Evolutionary conservation across 805 yeast species (phyloP), one percentile per base, ranked within the genome.

Genomic region (Martiniozyma abietophila): DNA sequence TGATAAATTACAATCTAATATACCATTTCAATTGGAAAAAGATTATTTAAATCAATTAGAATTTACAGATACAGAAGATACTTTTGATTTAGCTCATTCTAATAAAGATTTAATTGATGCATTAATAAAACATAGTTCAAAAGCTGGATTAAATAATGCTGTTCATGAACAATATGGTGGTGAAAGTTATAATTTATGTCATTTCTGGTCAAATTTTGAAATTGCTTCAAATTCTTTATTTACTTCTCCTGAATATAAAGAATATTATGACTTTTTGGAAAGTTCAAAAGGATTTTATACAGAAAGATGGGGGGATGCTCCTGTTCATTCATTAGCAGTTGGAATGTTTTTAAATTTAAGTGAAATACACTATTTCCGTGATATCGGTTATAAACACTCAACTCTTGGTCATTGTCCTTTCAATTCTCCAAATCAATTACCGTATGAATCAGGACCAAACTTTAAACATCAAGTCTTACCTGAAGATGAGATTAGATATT

Each of bases 271-370:
- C 25, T 71, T 64, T 45, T 56, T 89, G 31, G 96, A 92, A 36
- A 32, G 56, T 6, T 61, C 75, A 4, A 84, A 88, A 8, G 96
- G 97, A 0, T 88, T 89, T 51, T 86, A 76, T 67, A 68, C 71
- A 35, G 96, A 92, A 54, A 63, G 98, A 49, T 89, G 97, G 97
- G 97, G 97, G 2, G 97, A 89, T 64, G 96, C 96, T 0, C 95
- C 96, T 0, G 76, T 89, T 4, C 96, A 86, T 54, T 79, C 96
- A 0, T 57, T 92, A 16, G 97, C 94, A 0, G 72, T 81, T 5
- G 89, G 85, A 0, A 65, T 92, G 69, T 64, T 81, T 47, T 60
- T 88, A 27, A 67, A 80, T 39, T 55, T 76, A 3, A 61, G 70
- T 2, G 83, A 88, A 38, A 62, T 89, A 8, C 96, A 89, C 58